Percentiles rank a stretch among this genome's conserved stretches.
Evolutionary conservation across 1,284 basidiomycete genomes (phyloP).

Genomic region (Dichomitus squalens): DNA sequence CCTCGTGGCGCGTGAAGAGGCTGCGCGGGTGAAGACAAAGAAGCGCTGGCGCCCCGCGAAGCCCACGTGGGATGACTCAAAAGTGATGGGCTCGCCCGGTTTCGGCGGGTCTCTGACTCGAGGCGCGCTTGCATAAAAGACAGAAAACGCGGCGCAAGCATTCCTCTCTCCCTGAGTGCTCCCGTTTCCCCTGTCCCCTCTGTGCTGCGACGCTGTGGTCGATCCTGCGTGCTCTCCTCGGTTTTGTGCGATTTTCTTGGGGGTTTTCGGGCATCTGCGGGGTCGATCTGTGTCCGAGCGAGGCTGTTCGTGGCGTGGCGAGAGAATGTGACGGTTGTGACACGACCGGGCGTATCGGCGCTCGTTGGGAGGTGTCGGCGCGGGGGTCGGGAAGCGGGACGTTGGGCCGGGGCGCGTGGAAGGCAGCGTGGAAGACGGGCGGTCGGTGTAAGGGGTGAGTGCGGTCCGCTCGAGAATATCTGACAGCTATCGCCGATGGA

Average conservation of each 20-base stretch:
- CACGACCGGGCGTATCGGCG: not conserved
- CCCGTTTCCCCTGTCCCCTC: not conserved
- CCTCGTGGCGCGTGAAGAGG: not conserved
- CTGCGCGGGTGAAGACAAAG: no score
- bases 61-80: slow-evolving; percentile 22
- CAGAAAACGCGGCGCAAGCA: not conserved
- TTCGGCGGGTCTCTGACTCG: slow-evolving; percentile 21
- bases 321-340: not conserved
- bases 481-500: not conserved
- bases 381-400: not conserved
- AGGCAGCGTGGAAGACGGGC: not conserved
- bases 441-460: not conserved
- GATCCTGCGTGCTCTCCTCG: not conserved
- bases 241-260: not conserved
- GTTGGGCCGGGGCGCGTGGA: not conserved
- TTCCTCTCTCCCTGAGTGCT: not conserved
- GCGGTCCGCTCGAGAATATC: not conserved
- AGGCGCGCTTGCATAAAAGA: slow-evolving; percentile 20
- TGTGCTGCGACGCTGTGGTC: not conserved
- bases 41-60: no score
- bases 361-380: not conserved
- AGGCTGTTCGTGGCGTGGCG: not conserved
- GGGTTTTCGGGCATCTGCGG: not conserved
- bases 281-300: not conserved
- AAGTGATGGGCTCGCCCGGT: slow-evolving; percentile 15